Conservation (phyloP, 106 monocot genomes). For the Platanthera guangdongensis region DNA sequence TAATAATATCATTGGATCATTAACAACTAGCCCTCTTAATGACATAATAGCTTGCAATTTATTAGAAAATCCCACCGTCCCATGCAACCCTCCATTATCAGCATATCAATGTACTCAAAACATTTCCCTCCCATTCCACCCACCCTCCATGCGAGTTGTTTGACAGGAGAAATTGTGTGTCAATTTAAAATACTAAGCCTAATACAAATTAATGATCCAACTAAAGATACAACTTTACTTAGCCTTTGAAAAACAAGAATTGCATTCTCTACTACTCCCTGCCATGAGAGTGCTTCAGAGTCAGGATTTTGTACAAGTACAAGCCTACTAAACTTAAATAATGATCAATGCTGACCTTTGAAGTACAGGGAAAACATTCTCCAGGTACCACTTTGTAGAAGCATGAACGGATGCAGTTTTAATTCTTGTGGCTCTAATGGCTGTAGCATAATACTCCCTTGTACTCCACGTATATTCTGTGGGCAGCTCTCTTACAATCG, state of each 20-base stretch:
- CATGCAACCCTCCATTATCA: no score
- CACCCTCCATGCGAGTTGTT: background rate
- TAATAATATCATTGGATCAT: background rate
- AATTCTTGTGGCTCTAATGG: slow-evolving; percentile 68
- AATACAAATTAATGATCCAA: background rate
- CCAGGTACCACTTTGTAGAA: slow-evolving; percentile 72
- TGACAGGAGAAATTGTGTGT: background rate
- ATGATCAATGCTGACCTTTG: slow-evolving; percentile 41
- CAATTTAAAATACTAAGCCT: background rate
- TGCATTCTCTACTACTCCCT: slow-evolving; percentile 40
- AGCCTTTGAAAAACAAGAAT: slow-evolving; percentile 66
- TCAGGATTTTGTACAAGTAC: no score
- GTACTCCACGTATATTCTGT: slow-evolving; percentile 83
- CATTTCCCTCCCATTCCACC: background rate
- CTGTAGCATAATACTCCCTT: slow-evolving; percentile 77
- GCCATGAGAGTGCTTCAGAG: no score
- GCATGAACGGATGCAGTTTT: slow-evolving; percentile 84
- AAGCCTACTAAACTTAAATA: no score
- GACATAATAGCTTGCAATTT: background rate
- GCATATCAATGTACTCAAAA: no score
- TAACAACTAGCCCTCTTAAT: background rate
- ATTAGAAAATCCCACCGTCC: background rate
- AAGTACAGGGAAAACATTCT: slow-evolving; percentile 68
- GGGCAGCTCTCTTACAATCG: slow-evolving; percentile 52
- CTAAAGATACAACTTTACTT: slow-evolving; percentile 4